Conservation (phyloP, 306 rosid genomes). For the Pueraria montana region DNA sequence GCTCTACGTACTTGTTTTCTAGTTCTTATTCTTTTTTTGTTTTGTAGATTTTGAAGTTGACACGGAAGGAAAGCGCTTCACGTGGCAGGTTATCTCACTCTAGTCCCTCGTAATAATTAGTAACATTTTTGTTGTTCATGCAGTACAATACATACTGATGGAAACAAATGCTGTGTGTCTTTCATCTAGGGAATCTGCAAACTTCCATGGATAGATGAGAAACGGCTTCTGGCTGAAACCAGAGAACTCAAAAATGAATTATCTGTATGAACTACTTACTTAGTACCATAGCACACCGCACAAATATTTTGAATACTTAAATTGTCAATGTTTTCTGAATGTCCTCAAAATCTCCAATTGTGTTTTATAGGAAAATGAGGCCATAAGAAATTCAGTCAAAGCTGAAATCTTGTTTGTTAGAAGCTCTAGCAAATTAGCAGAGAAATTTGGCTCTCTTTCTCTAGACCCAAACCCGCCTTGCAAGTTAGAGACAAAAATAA, state of each 20-base stretch:
- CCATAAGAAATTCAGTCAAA: conserved; percentile 45
- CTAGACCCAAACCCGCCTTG: background rate
- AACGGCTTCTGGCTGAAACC: conserved; percentile 58
- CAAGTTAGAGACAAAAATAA: conserved; percentile 38
- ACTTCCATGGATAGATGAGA: conserved; percentile 66
- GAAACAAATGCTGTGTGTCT: background rate
- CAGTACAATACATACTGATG: background rate
- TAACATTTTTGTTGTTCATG: background rate
- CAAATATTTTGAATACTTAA: background rate
- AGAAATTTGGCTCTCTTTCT: conserved; percentile 40
- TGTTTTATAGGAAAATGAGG: conserved; percentile 52
- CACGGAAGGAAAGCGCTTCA: conserved; percentile 61
- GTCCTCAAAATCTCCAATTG: background rate
- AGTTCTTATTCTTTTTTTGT: conserved; percentile 1
- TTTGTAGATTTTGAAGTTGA: conserved; percentile 64
- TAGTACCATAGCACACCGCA: background rate
- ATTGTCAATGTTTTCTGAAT: background rate
- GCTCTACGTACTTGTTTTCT: background rate
- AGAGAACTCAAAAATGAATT: conserved; percentile 45
- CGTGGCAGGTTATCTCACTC: conserved; percentile 61
- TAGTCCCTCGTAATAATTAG: background rate
- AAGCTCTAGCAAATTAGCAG: conserved; percentile 38
- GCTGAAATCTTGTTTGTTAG: conserved; percentile 52
- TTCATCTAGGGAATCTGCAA: conserved; percentile 57
- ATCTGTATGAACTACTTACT: conserved; percentile 45